Conservation (phyloP, 371 early-diverging fungal species). For the Apophysomyces trapeziformis region DNA sequence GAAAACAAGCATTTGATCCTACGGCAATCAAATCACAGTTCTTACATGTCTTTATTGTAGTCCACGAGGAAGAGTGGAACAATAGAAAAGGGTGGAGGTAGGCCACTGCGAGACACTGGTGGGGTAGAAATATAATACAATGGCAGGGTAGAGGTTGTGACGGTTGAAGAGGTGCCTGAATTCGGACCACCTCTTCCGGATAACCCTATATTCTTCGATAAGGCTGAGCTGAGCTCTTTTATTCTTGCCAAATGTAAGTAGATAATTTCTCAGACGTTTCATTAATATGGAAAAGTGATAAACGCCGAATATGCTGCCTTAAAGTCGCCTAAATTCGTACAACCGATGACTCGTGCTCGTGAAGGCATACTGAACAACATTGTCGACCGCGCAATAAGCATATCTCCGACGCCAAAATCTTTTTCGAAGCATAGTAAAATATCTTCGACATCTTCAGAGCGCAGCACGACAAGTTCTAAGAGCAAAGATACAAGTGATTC, state of each 20-base stretch:
- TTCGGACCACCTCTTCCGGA: constrained; percentile 74
- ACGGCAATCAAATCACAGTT: constrained; percentile 75
- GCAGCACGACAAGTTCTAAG: constrained; percentile 24
- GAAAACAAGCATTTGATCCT: constrained; percentile 71
- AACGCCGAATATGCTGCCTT: constrained; percentile 84
- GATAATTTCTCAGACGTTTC: not conserved
- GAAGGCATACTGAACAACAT: constrained; percentile 57
- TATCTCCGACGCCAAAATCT: constrained; percentile 11
- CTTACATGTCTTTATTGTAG: constrained; percentile 76
- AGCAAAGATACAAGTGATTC: constrained; percentile 17
- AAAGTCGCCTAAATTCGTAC: constrained; percentile 70
- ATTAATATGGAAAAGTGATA: constrained; percentile 43
- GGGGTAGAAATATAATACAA: not conserved
- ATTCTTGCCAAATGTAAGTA: constrained; percentile 64
- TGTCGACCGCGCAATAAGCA: constrained; percentile 42
- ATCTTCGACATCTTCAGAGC: constrained; percentile 41
- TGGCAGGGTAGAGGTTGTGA: constrained; percentile 61
- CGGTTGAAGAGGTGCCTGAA: constrained; percentile 64
- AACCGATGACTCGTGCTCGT: constrained; percentile 63
- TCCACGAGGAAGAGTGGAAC: constrained; percentile 53
- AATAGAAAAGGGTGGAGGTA: constrained; percentile 46
- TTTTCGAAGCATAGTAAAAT: constrained; percentile 35
- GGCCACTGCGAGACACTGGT: constrained; percentile 5
- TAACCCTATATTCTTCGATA: constrained; percentile 60
- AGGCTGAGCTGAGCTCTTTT: constrained; percentile 57